These are phyloP conservation scores for Aspergillus sp. DNA, from an alignment of 2,329 filamentous ascomycete species.

Conservation along the genomic window DNA sequence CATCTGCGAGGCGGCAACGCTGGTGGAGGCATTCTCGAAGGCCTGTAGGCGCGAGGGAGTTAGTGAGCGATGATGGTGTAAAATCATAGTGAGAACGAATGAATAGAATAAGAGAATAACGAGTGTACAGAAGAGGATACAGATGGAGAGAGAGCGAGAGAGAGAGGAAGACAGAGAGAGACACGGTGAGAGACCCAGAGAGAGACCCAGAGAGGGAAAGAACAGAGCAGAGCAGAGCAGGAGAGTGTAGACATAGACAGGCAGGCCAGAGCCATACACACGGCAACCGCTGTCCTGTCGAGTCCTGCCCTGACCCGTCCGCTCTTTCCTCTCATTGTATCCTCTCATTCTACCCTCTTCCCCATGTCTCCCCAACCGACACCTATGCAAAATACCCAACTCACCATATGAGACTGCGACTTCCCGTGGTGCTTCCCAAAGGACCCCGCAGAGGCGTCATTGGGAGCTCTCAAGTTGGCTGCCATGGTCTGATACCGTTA, in stretches of 20 bases:
- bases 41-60: slow-evolving; percentile 50
- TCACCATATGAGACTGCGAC: slow-evolving; percentile 49
- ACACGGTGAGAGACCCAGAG: too few relatives aligned
- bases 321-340: too few relatives aligned
- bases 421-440: slow-evolving; percentile 47
- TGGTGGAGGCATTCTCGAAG: slow-evolving; percentile 98
- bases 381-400: slow-evolving; percentile 14
- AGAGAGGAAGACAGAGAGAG: too few relatives aligned
- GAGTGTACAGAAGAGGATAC: neutral
- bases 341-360: too few relatives aligned
- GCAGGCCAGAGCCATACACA: too few relatives aligned
- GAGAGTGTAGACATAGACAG: neutral
- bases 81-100: neutral
- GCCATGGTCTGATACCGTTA: slow-evolving; percentile 49
- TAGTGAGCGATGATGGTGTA: neutral
- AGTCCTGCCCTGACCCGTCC: too few relatives aligned
- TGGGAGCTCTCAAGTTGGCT: slow-evolving; percentile 53
- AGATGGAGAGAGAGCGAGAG: neutral
- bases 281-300: too few relatives aligned
- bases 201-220: neutral
- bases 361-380: too few relatives aligned
- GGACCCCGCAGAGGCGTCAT: slow-evolving; percentile 26
- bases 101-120: neutral
- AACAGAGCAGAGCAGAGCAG: neutral
- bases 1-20: slow-evolving; percentile 97